phyloP scores from a whole-genome alignment of 2,329 filamentous ascomycete genomes.

The Fusarium sp. region DNA sequence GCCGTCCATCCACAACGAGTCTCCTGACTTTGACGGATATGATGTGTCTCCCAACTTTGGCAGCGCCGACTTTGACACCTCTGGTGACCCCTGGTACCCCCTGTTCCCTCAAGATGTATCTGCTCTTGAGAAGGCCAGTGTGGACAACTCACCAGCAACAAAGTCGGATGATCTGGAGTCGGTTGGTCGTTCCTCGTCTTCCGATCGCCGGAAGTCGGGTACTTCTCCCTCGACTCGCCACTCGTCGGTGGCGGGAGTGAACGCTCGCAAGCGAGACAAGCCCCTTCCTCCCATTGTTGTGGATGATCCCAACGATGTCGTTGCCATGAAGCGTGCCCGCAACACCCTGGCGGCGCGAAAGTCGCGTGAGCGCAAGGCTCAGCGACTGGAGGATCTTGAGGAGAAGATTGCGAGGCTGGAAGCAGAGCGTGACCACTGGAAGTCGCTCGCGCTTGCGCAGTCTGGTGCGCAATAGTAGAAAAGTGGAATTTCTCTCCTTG shows the following conservation, averaged over 20 bases:
- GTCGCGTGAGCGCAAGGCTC: slow-evolving; percentile 85
- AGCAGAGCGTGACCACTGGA: slow-evolving; percentile 71
- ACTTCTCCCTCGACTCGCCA: slow-evolving; percentile 64
- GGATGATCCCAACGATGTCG: slow-evolving; percentile 73
- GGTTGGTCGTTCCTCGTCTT: slow-evolving; percentile 49
- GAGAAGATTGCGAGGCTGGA: slow-evolving; percentile 73
- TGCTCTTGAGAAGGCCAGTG: slow-evolving; percentile 41
- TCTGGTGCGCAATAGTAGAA: slow-evolving; percentile 47
- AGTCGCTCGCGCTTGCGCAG: slow-evolving; percentile 60
- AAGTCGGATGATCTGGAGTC: slow-evolving; percentile 60
- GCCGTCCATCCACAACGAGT: slow-evolving; percentile 79
- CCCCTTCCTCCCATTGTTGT: slow-evolving; percentile 79
- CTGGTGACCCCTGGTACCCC: slow-evolving; percentile 71
- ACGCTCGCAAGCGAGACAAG: slow-evolving; percentile 78
- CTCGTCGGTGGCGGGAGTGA: slow-evolving; percentile 74
- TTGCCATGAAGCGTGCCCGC: slow-evolving; percentile 91
- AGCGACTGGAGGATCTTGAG: slow-evolving; percentile 77
- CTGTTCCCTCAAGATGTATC: slow-evolving; percentile 68
- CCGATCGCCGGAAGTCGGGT: slow-evolving; percentile 57
- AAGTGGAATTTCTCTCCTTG: slow-evolving; percentile 46
- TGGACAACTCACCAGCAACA: slow-evolving; percentile 54
- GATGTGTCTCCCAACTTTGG: slow-evolving; percentile 82
- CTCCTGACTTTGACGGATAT: slow-evolving; percentile 76
- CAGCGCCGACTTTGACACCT: slow-evolving; percentile 61
- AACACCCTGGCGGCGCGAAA: slow-evolving; percentile 95